Conservation (phyloP, 768 basidiomycete genomes). For the Boletus bicolor region DNA sequence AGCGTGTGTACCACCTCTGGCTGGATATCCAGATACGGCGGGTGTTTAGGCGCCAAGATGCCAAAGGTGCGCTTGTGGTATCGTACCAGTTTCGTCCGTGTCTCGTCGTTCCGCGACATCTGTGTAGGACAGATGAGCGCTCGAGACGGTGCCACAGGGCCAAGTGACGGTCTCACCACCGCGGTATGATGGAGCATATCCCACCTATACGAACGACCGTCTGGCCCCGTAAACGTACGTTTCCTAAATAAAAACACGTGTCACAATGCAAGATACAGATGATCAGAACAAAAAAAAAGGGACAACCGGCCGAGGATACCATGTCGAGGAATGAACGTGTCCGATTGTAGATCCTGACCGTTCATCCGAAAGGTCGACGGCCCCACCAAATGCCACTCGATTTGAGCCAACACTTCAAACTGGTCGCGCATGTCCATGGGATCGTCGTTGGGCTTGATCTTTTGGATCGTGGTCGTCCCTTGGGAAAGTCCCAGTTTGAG, state of each 20-base stretch:
- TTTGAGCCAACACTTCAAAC: not conserved
- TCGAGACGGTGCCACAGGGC: not conserved
- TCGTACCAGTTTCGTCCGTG: not conserved
- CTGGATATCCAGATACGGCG: not conserved
- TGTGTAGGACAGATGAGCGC: not conserved
- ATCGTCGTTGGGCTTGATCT: conserved; percentile 22
- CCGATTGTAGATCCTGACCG: too few species aligned
- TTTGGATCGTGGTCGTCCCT: conserved; percentile 26
- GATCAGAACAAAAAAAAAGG: not conserved
- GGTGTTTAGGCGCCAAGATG: not conserved
- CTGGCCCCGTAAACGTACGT: conserved; percentile 19
- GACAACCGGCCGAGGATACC: not conserved
- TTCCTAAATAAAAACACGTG: not conserved
- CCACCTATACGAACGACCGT: conserved; percentile 28
- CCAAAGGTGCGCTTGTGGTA: not conserved
- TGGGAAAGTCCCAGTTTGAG: not conserved
- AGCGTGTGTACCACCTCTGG: not conserved
- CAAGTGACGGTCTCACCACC: not conserved
- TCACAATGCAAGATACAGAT: not conserved
- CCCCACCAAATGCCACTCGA: not conserved
- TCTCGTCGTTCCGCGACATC: not conserved
- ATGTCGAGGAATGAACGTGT: not conserved
- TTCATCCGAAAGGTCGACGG: not conserved
- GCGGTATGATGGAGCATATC: not conserved
- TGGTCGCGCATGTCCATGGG: conserved; percentile 27